These are phyloP conservation scores for Amborella trichopoda DNA, from an alignment of 164 flowering plant species.

Conservation along the genomic window DNA sequence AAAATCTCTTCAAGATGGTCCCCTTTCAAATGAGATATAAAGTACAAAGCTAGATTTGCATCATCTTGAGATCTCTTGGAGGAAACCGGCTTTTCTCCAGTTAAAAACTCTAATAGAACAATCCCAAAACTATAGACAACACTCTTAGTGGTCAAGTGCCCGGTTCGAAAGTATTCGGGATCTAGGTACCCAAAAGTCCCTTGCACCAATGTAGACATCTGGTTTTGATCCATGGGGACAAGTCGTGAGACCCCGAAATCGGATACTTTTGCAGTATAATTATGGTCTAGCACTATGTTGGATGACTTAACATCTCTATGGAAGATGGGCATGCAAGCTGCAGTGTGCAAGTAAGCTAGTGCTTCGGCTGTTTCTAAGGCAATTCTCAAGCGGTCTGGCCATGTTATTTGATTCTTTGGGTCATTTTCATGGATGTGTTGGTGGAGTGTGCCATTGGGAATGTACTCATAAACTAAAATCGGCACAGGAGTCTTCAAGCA, in stretches of 20 bases:
- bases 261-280: conserved; percentile 5
- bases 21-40: conserved; percentile 3
- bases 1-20: not conserved
- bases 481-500: conserved; percentile 43
- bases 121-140: conserved; percentile 12
- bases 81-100: conserved; percentile 34
- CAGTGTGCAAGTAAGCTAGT: conserved; percentile 4
- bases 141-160: conserved; percentile 7
- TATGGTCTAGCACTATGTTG: conserved; percentile 4
- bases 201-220: conserved; percentile 2
- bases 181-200: conserved; percentile 8
- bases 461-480: conserved; percentile 1
- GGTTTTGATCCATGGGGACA: not conserved
- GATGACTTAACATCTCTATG: conserved; percentile 7
- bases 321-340: conserved; percentile 2
- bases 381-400: conserved; percentile 1
- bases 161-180: conserved; percentile 4
- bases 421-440: conserved; percentile 5
- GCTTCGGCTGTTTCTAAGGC: conserved; percentile 3
- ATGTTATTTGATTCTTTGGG: not conserved
- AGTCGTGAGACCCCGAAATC: conserved; percentile 7
- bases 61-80: conserved; percentile 40
- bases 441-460: conserved; percentile 2
- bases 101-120: conserved; percentile 8
- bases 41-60: conserved; percentile 40